Conservation (phyloP, 768 basidiomycete genomes). For the Hirschioporus abietinus region DNA sequence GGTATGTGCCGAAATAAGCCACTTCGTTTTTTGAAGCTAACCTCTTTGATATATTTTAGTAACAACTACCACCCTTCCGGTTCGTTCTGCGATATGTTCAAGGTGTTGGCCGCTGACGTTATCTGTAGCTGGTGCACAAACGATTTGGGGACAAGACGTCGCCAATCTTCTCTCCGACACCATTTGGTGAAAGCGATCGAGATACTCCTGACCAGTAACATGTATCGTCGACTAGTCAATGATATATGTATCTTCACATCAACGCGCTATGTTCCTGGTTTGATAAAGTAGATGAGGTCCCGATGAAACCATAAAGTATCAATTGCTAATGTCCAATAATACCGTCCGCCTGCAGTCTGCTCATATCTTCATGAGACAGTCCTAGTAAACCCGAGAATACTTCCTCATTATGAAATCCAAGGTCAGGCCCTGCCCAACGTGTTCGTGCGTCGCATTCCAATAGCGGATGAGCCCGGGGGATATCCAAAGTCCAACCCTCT, state of each 20-base stretch:
- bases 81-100: constrained; percentile 14
- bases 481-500: constrained; percentile 60
- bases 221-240: no score
- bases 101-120: not conserved
- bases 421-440: constrained; percentile 63
- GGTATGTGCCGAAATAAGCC: constrained; percentile 27
- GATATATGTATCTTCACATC: no score
- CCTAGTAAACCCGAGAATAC: constrained; percentile 26
- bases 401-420: constrained; percentile 42
- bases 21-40: not conserved
- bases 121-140: constrained; percentile 19
- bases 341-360: constrained; percentile 17
- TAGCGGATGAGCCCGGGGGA: constrained; percentile 59
- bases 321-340: constrained; percentile 17
- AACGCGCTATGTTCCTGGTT: no score
- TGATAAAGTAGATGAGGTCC: no score
- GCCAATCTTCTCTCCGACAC: constrained; percentile 18
- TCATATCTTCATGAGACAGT: constrained; percentile 21
- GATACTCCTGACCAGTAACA: no score
- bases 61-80: constrained; percentile 53
- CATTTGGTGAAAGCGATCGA: constrained; percentile 17
- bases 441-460: constrained; percentile 53
- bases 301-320: not conserved
- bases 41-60: constrained; percentile 23
- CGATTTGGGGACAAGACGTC: constrained; percentile 20